A percentile compares a stretch with the other conserved stretches of the same genome.
Evolutionary conservation across 2,329 filamentous ascomycete genomes (phyloP).

Genomic region (Venturia nashicola): DNA sequence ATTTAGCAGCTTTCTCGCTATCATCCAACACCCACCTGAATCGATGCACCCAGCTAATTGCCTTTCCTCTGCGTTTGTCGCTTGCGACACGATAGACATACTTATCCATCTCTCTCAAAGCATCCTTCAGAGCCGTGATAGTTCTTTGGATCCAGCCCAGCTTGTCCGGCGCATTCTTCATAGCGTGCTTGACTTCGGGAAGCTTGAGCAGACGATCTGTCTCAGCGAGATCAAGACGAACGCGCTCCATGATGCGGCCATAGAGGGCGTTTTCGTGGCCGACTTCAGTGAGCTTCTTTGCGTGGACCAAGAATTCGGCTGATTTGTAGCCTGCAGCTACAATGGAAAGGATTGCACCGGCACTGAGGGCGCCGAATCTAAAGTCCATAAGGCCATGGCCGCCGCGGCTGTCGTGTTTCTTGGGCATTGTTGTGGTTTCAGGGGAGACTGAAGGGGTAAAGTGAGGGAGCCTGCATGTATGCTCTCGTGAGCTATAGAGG

Average conservation of each 20-base stretch:
- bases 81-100: constrained; percentile 23
- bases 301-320: constrained; percentile 23
- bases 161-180: constrained; percentile 24
- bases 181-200: constrained; percentile 25
- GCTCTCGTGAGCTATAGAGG: background rate
- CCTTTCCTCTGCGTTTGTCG: constrained; percentile 22
- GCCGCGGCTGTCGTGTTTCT: background rate
- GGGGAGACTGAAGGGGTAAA: background rate
- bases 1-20: constrained; percentile 26
- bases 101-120: constrained; percentile 24
- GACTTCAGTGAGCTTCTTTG: constrained; percentile 24
- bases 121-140: constrained; percentile 24
- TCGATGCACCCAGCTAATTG: constrained; percentile 24
- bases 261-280: constrained; percentile 25
- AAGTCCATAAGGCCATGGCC: background rate
- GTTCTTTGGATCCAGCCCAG: constrained; percentile 25
- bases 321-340: constrained; percentile 26
- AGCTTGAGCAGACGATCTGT: constrained; percentile 24
- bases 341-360: constrained; percentile 21
- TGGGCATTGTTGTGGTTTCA: constrained; percentile 1
- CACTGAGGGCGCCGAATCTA: constrained; percentile 19
- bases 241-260: constrained; percentile 25
- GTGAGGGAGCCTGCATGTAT: background rate
- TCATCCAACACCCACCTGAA: constrained; percentile 27
- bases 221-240: constrained; percentile 25